Conservation (phyloP, 805 yeast genomes). For the Candida ulmi region DNA sequence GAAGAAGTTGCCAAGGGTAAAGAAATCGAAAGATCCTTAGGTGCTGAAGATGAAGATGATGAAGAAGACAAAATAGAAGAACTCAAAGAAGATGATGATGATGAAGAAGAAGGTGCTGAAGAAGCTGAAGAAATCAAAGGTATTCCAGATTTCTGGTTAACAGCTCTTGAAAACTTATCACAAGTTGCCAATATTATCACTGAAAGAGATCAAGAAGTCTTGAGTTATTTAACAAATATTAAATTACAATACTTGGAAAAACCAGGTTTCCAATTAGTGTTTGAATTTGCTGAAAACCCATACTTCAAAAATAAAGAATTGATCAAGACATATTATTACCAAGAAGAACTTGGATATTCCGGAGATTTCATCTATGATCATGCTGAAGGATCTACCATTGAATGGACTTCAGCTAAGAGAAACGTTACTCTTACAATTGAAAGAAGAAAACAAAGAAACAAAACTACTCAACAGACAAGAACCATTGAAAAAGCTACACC, state of each 20-base stretch:
- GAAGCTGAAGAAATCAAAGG: constrained; percentile 53
- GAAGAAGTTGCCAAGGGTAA: constrained; percentile 80
- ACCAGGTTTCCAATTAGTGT: constrained; percentile 86
- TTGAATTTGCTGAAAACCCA: constrained; percentile 72
- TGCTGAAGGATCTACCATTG: constrained; percentile 84
- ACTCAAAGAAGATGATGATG: constrained; percentile 38
- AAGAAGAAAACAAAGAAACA: constrained; percentile 95
- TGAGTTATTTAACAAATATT: constrained; percentile 62
- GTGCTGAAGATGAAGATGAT: constrained; percentile 32
- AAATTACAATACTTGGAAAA: constrained; percentile 71
- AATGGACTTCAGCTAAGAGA: constrained; percentile 75
- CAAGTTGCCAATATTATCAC: constrained; percentile 79
- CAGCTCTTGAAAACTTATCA: constrained; percentile 84
- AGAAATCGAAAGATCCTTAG: constrained; percentile 54
- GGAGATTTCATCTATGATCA: constrained; percentile 97
- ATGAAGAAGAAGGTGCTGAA: constrained; percentile 36
- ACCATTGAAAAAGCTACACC: constrained; percentile 93
- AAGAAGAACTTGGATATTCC: constrained; percentile 86
- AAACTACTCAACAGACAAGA: constrained; percentile 92
- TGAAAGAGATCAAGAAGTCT: constrained; percentile 84
- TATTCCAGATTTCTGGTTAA: constrained; percentile 94
- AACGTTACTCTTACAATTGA: constrained; percentile 86
- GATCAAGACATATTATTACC: constrained; percentile 87
- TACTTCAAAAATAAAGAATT: constrained; percentile 69
- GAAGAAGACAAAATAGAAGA: constrained; percentile 37